Conservation (phyloP, 2,329 filamentous ascomycete genomes). For the Fusarium chlamydosporum region DNA sequence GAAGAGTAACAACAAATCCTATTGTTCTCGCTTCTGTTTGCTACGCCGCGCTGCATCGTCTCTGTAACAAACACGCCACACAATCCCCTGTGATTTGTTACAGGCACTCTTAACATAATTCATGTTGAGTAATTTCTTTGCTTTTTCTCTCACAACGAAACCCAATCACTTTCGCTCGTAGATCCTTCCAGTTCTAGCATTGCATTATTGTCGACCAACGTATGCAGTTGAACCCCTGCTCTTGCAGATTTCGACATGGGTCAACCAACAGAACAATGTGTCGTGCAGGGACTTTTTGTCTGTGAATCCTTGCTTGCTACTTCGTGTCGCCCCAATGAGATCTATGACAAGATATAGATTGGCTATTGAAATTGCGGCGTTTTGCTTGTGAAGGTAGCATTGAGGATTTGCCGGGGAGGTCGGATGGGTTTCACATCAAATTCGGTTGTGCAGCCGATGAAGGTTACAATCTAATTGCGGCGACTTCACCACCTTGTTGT, state of each 20-base stretch:
- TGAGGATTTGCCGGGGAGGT: background rate
- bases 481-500: background rate
- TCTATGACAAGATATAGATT: background rate
- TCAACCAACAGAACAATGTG: background rate
- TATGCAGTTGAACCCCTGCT: background rate
- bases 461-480: conserved; percentile 1
- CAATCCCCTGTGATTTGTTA: background rate
- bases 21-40: conserved; percentile 3
- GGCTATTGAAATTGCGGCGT: background rate
- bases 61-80: background rate
- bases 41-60: conserved; percentile 1
- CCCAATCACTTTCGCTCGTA: conserved; percentile 3
- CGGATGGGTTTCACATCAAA: conserved; percentile 12
- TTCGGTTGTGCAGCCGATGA: conserved; percentile 10
- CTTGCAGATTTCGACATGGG: conserved; percentile 4
- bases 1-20: conserved; percentile 3
- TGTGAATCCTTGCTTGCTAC: background rate
- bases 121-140: background rate
- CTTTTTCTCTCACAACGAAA: background rate
- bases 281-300: conserved; percentile 4
- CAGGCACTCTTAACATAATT: background rate
- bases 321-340: background rate
- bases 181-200: background rate
- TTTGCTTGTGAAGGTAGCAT: background rate
- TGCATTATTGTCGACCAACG: conserved; percentile 1